Evolutionary conservation across 371 early-diverging fungal species (phyloP), one percentile per base, ranked within the genome.

Genomic region (Batkoa obscura): DNA sequence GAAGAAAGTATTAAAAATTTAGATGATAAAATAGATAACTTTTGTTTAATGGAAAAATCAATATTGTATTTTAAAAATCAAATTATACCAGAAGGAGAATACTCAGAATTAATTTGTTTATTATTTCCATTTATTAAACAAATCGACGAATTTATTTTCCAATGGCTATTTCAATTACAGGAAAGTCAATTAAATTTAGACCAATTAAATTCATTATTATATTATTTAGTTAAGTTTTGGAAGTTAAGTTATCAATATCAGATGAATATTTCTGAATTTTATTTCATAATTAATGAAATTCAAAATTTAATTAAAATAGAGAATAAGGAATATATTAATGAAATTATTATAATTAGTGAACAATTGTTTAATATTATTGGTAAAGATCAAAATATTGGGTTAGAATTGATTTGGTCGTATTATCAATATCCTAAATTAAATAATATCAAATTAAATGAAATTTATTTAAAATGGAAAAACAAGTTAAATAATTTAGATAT

Each of bases 321-420:
- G 23, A 23, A 23, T 23, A 23, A 23, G 23, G 23, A 23, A 23
- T 23, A 23, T 23, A 23, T 23, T 23, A 23, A 23, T 23, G 23
- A 23, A 23, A 23, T 23, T 23, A 23, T 23, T 23, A 23, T 23
- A 23, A 23, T 23, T 23, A 23, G 23, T 23, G 23, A 5, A 6
- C 23, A 36, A 38, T 38, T 41, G 38, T 32, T 35, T 5, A 13
- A 8, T 8, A 12, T 8, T 10, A 35, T 53, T n/a, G 53, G 53
- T 35, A 35, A 53, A 15, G 42, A 41, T 39, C 6, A 39, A 12
- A 35, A 53, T 23, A 9, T 35, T 12, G 30, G 38, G 8, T 38
- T 53, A 39, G 39, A 53, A 31, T 23, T 53, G n/a, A 37, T 53
- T 3, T 53, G 53, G 53, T 38, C 35, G 39, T 35, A 53, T 23